A percentile compares a stretch with the other conserved stretches of the same genome.
Conservation (phyloP, 805 yeast species). For the Monosporozyma yasuniensis region DNA sequence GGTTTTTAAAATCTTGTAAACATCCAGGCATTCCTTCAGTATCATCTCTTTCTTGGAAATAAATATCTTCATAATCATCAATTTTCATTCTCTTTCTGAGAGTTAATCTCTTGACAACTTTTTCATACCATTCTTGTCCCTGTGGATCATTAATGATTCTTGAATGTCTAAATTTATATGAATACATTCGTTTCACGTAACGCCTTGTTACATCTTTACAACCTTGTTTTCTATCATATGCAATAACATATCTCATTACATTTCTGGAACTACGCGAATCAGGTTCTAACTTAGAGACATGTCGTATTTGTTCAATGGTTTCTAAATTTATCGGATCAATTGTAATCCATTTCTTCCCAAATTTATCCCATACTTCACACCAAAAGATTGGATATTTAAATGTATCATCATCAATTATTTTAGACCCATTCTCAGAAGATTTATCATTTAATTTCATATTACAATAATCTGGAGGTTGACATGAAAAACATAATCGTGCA, state of each 20-base stretch:
- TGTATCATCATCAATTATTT: conserved; percentile 6
- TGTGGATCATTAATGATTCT: conserved; percentile 54
- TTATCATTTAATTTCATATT: conserved; percentile 15
- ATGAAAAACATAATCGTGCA: conserved; percentile 68
- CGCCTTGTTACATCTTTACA: conserved; percentile 80
- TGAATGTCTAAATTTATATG: conserved; percentile 67
- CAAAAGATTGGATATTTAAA: conserved; percentile 66
- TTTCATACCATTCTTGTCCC: conserved; percentile 53
- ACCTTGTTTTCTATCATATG: conserved; percentile 56
- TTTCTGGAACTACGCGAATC: conserved; percentile 33
- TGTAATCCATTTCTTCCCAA: conserved; percentile 67
- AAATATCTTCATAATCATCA: conserved; percentile 31
- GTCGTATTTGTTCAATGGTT: conserved; percentile 52
- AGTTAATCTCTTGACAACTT: conserved; percentile 29
- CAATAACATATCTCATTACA: conserved; percentile 64
- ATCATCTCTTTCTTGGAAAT: conserved; percentile 40
- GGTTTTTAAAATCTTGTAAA: conserved; percentile 73
- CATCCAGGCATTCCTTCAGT: conserved; percentile 84
- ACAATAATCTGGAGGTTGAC: conserved; percentile 87
- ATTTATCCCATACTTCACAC: conserved; percentile 89
- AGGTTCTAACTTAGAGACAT: conserved; percentile 61
- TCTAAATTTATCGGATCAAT: conserved; percentile 69
- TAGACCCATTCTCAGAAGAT: background rate
- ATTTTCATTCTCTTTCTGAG: conserved; percentile 23
- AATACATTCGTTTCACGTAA: conserved; percentile 53